These are phyloP conservation scores for Ochetophila trinervis DNA, from an alignment of 306 rosid species.

Conservation along the genomic window DNA sequence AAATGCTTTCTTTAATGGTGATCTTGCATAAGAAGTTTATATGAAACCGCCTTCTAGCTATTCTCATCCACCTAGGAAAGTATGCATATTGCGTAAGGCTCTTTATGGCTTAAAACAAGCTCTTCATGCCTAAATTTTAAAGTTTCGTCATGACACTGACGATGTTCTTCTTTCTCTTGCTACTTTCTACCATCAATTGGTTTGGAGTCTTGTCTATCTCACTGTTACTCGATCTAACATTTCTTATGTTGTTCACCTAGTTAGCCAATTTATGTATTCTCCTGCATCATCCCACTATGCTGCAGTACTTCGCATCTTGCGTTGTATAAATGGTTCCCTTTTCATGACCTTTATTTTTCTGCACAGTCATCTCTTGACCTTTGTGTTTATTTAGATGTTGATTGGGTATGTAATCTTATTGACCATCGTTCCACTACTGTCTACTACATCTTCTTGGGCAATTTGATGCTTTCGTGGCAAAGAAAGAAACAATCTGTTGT, in stretches of 20 bases:
- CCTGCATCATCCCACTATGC: not conserved
- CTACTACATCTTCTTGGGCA: too few relatives aligned
- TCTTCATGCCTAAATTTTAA: too few relatives aligned
- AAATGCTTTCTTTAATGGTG: not conserved
- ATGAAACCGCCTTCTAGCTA: not conserved
- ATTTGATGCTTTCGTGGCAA: too few relatives aligned
- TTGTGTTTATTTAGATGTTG: not conserved
- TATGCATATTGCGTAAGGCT: too few relatives aligned
- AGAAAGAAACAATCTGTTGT: too few relatives aligned
- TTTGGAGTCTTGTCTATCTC: too few relatives aligned
- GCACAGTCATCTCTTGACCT: not conserved
- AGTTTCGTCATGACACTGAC: too few relatives aligned
- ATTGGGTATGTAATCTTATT: not conserved
- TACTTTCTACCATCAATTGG: too few relatives aligned
- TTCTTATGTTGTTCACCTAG: too few relatives aligned
- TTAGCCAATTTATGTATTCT: not conserved
- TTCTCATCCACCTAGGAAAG: not conserved
- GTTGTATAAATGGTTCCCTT: not conserved
- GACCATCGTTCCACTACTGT: not conserved
- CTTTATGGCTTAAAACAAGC: too few relatives aligned
- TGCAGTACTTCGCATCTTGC: not conserved
- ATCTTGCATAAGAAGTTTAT: not conserved
- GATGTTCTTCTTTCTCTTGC: too few relatives aligned
- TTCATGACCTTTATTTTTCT: not conserved
- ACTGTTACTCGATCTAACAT: too few relatives aligned